Percentiles rank a stretch among this genome's conserved stretches.
Evolutionary conservation across 2,329 filamentous ascomycete genomes (phyloP).

Genomic region (Apiospora aurea): DNA sequence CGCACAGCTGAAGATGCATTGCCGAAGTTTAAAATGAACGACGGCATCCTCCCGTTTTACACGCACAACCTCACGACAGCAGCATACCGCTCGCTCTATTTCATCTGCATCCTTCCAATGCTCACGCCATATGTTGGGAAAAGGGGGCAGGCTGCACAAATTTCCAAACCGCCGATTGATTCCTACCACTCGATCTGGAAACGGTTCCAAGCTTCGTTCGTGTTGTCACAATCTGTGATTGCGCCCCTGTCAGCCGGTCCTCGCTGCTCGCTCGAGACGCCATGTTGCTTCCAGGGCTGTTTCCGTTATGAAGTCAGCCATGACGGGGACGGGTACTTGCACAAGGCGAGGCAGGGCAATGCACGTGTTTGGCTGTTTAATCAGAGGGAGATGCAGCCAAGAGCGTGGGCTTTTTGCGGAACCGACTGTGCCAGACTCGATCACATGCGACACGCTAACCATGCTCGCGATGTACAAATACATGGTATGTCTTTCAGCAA

Average conservation of each 20-base stretch:
- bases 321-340: conserved; percentile 5
- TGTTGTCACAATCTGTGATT: conserved; percentile 14
- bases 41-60: neutral
- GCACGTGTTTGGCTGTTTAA: conserved; percentile 19
- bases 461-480: conserved; percentile 11
- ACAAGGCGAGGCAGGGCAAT: conserved; percentile 17
- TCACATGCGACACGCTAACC: conserved; percentile 17
- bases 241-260: conserved; percentile 5
- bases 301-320: conserved; percentile 15
- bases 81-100: neutral
- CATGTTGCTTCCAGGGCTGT: neutral
- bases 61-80: neutral
- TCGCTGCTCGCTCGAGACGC: neutral
- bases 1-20: conserved; percentile 12
- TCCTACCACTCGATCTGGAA: neutral
- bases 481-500: conserved; percentile 16
- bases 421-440: conserved; percentile 9
- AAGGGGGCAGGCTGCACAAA: neutral
- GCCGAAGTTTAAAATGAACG: neutral
- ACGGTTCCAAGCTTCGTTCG: neutral
- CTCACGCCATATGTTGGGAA: neutral
- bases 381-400: conserved; percentile 18
- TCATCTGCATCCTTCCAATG: neutral
- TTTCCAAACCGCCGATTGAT: neutral
- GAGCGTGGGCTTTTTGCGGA: conserved; percentile 14